Evolutionary conservation across 208 protist species (phyloP).

Genomic region (Trypanosomatidae sp.): DNA sequence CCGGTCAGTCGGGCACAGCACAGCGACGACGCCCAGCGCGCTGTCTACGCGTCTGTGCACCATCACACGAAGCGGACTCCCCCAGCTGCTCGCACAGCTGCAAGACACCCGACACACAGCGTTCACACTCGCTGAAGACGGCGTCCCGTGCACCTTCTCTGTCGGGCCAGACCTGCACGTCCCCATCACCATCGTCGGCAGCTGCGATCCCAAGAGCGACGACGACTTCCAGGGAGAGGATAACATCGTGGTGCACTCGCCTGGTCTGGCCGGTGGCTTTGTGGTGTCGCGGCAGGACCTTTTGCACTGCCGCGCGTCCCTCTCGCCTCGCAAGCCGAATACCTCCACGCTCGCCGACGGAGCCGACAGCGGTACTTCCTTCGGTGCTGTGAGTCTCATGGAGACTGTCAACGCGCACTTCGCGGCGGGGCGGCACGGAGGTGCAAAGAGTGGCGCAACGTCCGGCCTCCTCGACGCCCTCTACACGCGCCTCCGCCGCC

Average conservation of each 20-base stretch:
- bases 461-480: no score
- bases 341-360: no score
- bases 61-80: constrained; percentile 7
- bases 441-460: no score
- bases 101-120: constrained; percentile 1
- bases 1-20: neutral
- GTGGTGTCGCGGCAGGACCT: constrained; percentile 42
- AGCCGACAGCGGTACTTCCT: constrained; percentile 8
- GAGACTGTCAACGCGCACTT: constrained; percentile 48
- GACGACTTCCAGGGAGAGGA: constrained; percentile 14
- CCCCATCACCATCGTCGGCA: constrained; percentile 37
- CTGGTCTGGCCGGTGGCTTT: constrained; percentile 76
- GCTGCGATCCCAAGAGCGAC: constrained; percentile 6
- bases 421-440: no score
- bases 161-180: constrained; percentile 22
- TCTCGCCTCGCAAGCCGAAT: constrained; percentile 4
- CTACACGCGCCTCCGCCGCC: constrained; percentile 46
- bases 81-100: constrained; percentile 12
- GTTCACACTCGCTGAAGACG: constrained; percentile 10
- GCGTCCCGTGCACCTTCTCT: constrained; percentile 16
- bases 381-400: constrained; percentile 56
- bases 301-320: constrained; percentile 28
- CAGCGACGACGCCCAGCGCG: no score
- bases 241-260: constrained; percentile 58
- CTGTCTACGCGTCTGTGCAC: constrained; percentile 14